phyloP scores from a whole-genome alignment of 2,329 filamentous ascomycete species.

The Colletotrichum australisinense region DNA sequence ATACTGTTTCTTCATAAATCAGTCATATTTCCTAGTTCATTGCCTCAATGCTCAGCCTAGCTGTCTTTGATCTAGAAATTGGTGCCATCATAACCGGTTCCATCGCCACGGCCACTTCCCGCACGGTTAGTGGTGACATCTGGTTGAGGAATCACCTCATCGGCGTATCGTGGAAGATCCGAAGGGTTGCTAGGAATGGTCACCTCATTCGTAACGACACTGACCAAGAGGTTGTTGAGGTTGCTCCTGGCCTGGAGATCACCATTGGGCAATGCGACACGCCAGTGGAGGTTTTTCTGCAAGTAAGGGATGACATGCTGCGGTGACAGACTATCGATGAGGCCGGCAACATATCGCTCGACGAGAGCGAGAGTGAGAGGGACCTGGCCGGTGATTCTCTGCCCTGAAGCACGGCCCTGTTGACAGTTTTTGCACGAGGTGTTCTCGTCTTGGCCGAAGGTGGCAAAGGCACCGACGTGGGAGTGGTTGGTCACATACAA shows the following conservation, averaged over 20 bases:
- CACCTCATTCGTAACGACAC: slow-evolving; percentile 27
- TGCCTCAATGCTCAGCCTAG: too few species aligned
- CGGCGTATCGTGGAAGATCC: slow-evolving; percentile 12
- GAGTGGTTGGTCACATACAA: slow-evolving; percentile 54
- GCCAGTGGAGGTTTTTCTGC: slow-evolving; percentile 40
- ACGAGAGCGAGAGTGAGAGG: slow-evolving; percentile 44
- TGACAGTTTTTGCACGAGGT: slow-evolving; percentile 42
- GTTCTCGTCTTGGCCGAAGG: slow-evolving; percentile 47
- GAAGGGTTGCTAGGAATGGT: slow-evolving; percentile 11
- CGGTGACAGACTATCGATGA: slow-evolving; percentile 38
- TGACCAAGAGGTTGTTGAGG: slow-evolving; percentile 16
- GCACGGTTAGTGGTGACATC: slow-evolving; percentile 19
- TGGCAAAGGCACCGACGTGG: slow-evolving; percentile 58
- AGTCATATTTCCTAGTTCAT: neutral
- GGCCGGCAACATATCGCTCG: slow-evolving; percentile 39
- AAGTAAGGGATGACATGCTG: slow-evolving; percentile 43
- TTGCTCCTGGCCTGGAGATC: slow-evolving; percentile 20
- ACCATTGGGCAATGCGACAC: slow-evolving; percentile 39
- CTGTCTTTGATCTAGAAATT: neutral
- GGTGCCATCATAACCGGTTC: slow-evolving; percentile 20
- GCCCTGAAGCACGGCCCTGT: slow-evolving; percentile 32
- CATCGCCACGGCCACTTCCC: slow-evolving; percentile 17
- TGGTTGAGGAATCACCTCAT: slow-evolving; percentile 11
- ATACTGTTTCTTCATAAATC: neutral
- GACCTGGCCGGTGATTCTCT: slow-evolving; percentile 41